A percentile compares a stretch with the other conserved stretches of the same genome.
Conservation (phyloP, 2,329 filamentous ascomycete genomes). For the Cryphonectria radicalis region DNA sequence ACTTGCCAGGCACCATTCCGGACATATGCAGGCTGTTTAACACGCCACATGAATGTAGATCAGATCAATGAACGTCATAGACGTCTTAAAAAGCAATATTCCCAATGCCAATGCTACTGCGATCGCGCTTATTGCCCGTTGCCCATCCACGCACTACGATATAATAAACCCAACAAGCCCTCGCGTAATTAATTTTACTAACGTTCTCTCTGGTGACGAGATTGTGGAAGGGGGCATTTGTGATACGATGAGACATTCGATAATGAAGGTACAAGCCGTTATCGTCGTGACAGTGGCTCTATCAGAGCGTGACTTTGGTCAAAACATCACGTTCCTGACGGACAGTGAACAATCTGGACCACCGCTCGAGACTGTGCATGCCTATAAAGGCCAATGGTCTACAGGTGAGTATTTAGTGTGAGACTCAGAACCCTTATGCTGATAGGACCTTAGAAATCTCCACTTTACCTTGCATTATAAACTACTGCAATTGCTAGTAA, state of each 20-base stretch:
- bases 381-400: constrained; percentile 56
- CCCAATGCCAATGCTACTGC: not conserved
- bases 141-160: not conserved
- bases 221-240: not conserved
- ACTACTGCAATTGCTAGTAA: too few relatives aligned
- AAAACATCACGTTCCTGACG: constrained; percentile 15
- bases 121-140: not conserved
- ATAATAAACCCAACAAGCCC: not conserved
- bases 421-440: too few relatives aligned
- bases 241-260: not conserved
- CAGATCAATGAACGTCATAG: constrained; percentile 10
- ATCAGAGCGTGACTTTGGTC: not conserved
- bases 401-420: constrained; percentile 34
- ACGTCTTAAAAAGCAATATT: too few relatives aligned
- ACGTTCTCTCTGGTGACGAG: not conserved
- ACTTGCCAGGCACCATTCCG: too few relatives aligned
- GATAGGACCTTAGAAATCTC: too few relatives aligned
- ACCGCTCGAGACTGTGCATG: constrained; percentile 51
- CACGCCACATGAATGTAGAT: not conserved
- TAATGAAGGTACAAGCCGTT: not conserved
- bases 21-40: not conserved
- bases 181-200: not conserved
- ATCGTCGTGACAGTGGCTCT: not conserved
- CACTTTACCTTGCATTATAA: too few relatives aligned
- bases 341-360: constrained; percentile 41